Evolutionary conservation across 2,329 filamentous ascomycete species (phyloP), one percentile per base, ranked within the genome.

Genomic region (Elsinoe necatrix): DNA sequence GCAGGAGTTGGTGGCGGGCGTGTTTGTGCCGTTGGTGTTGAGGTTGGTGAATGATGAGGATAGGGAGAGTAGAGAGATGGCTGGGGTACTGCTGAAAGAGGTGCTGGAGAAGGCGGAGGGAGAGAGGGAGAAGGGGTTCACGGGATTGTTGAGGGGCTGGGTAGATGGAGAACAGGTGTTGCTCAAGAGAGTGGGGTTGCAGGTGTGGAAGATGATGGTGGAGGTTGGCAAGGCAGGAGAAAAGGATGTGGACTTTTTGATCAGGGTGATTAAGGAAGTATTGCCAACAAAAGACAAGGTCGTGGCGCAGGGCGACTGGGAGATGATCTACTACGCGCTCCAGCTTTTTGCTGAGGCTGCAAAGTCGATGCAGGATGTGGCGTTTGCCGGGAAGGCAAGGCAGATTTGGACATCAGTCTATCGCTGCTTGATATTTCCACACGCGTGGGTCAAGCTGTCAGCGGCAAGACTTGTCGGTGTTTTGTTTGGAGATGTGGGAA

Each of bases 41-140:
- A 83, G 91, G 14, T 79, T 96, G 60, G 84, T 87, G 58, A 95
- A 96, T 64, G 93, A 98, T 59, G 87, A 95, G 55, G 89, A 88
- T 50, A 80, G 85, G 54, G 87, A 89, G 63, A 98, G 93, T 70
- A 84, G 88, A 27, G 81, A 90, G 60, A 85, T 92, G 69, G 90
- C 91, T 0, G 85, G 83, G 43, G 82, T 86, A 57, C 74, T 98
- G 43, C 75, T 97, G 57, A 89, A 87, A 66, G 84, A 87, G 65
- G 79, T 93, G 16, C 95, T 95, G 70, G 80, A 82, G 57, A 83
- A 85, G 64, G 85, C 90, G 1, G 86, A 92, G 66, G 80, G 80
- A 60, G 86, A 90, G 62, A 81, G 84, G 58, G 76, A 83, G 35
- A 80, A 83, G 60, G 84, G 80, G 47, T 90, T 95, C 66, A 72